Evolutionary conservation across 768 basidiomycete species (phyloP).

Genomic region (Mycena floridula): DNA sequence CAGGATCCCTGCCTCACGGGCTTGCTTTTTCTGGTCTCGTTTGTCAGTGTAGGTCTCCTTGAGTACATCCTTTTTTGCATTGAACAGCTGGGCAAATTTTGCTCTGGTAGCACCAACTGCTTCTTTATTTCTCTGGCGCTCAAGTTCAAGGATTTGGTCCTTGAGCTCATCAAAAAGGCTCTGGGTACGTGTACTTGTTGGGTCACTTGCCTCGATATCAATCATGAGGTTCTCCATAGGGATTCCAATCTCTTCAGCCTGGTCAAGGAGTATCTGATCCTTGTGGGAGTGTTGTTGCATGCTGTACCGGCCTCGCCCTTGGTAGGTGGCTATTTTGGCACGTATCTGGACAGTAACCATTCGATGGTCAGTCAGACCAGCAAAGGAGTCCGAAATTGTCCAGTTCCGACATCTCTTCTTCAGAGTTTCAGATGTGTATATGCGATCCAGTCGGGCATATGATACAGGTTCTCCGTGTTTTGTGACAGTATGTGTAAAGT

Average conservation of each 20-base stretch:
- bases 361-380: neutral
- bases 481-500: neutral
- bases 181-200: too few species aligned
- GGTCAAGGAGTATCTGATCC: neutral
- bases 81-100: neutral
- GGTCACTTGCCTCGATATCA: neutral
- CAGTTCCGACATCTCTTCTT: neutral
- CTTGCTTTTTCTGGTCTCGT: neutral
- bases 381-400: neutral
- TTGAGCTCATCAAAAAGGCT: too few species aligned
- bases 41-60: neutral
- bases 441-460: neutral
- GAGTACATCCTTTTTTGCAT: neutral
- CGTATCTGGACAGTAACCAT: neutral
- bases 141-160: neutral
- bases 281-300: neutral
- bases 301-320: neutral
- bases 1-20: neutral
- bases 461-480: neutral
- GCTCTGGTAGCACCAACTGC: neutral
- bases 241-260: too few species aligned
- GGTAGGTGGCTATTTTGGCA: neutral
- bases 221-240: neutral
- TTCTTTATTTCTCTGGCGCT: neutral
- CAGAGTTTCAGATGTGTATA: neutral